Conservation (phyloP, 495 filamentous ascomycete genomes). For the Penicillium bialowiezense region DNA sequence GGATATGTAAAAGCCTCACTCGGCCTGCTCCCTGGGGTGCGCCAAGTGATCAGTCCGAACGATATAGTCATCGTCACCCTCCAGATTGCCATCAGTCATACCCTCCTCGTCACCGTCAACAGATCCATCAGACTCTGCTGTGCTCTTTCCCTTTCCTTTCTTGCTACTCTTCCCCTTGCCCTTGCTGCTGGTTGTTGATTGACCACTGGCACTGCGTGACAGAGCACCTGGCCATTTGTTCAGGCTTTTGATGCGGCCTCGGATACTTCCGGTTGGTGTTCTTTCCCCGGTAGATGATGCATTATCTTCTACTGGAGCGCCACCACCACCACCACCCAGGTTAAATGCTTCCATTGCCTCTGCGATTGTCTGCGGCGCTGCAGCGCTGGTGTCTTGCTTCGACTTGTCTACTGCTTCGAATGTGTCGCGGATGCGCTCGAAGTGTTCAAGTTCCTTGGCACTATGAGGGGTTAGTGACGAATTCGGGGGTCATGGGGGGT, state of each 20-base stretch:
- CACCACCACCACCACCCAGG: conserved; percentile 19
- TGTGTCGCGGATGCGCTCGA: conserved; percentile 72
- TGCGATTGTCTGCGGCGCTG: conserved; percentile 35
- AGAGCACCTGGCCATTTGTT: conserved; percentile 27
- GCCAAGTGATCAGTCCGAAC: conserved; percentile 42
- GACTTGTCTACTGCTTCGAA: conserved; percentile 65
- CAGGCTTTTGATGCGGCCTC: conserved; percentile 29
- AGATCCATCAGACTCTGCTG: conserved; percentile 38
- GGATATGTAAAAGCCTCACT: conserved; percentile 10
- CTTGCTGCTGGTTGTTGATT: conserved; percentile 29
- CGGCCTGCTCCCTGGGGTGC: conserved; percentile 27
- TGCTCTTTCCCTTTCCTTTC: conserved; percentile 36
- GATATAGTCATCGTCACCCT: conserved; percentile 49
- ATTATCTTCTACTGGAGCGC: conserved; percentile 11
- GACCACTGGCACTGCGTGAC: conserved; percentile 28
- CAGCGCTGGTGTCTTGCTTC: conserved; percentile 30
- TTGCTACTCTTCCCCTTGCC: conserved; percentile 41
- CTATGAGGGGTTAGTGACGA: conserved; percentile 49
- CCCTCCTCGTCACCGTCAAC: conserved; percentile 44
- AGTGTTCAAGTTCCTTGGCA: conserved; percentile 88
- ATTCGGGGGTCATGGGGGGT: too few relatives aligned
- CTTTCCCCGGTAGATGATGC: conserved; percentile 33
- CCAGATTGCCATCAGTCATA: conserved; percentile 21
- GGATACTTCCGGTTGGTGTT: conserved; percentile 15
- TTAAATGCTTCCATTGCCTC: conserved; percentile 39